Percentiles rank a stretch among this genome's conserved stretches.
These are phyloP conservation scores for Friedmanniomyces simplex DNA, from an alignment of 495 filamentous ascomycete species.

Conservation along the genomic window DNA sequence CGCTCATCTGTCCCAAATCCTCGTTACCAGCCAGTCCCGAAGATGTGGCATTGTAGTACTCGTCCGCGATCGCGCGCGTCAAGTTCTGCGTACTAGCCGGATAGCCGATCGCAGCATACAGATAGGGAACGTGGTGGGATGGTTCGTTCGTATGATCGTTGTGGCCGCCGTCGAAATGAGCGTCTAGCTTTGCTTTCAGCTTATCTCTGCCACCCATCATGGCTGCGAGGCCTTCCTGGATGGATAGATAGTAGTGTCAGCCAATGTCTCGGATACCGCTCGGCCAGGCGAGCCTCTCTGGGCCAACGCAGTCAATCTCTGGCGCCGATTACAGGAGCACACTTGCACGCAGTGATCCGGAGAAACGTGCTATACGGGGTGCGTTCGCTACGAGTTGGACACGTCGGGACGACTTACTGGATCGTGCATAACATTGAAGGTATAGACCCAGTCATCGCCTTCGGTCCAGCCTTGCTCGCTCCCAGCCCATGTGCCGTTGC, in stretches of 20 bases:
- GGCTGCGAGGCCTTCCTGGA: slow-evolving; percentile 7
- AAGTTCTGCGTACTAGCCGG: slow-evolving; percentile 18
- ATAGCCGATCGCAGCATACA: slow-evolving; percentile 17
- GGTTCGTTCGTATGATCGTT: slow-evolving; percentile 22
- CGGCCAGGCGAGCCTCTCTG: no score
- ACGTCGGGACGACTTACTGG: slow-evolving; percentile 6
- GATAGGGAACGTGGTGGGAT: slow-evolving; percentile 18
- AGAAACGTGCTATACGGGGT: no score
- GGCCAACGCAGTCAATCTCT: no score
- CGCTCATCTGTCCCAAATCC: slow-evolving; percentile 22
- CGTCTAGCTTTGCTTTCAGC: slow-evolving; percentile 17
- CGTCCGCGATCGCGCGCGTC: slow-evolving; percentile 4
- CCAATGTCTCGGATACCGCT: no score
- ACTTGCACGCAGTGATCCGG: no score
- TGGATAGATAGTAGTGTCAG: no score
- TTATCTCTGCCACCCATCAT: slow-evolving; percentile 13
- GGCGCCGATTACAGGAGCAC: no score
- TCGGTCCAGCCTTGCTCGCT: slow-evolving; percentile 21
- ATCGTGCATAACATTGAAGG: slow-evolving; percentile 21
- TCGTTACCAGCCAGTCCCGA: slow-evolving; percentile 17
- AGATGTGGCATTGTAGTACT: slow-evolving; percentile 20
- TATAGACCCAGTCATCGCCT: slow-evolving; percentile 21
- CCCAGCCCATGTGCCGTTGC: slow-evolving; percentile 18
- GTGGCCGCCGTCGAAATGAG: slow-evolving; percentile 16
- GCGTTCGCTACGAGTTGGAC: no score